Percentiles rank a stretch among this genome's conserved stretches.
Conservation (phyloP, 169 alveolate species). For the Plasmodium vinckei region DNA sequence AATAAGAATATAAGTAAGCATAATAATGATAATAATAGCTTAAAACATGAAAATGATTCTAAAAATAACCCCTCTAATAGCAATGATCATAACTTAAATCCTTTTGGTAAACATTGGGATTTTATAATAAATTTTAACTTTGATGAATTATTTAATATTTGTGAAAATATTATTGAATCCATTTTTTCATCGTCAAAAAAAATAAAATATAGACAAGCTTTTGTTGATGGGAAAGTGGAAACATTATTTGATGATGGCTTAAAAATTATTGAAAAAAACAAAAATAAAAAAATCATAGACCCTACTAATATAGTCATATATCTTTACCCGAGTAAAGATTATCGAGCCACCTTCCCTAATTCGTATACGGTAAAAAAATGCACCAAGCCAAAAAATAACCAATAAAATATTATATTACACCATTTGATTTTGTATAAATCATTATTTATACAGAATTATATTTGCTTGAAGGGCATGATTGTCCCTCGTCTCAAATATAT, state of each 20-base stretch:
- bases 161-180: slow-evolving; percentile 76
- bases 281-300: slow-evolving; percentile 69
- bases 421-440: no score
- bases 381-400: neutral
- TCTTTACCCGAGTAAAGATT: slow-evolving; percentile 72
- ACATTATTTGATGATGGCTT: slow-evolving; percentile 76
- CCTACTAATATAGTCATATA: slow-evolving; percentile 51
- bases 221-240: slow-evolving; percentile 76
- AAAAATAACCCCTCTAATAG: neutral
- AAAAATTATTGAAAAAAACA: slow-evolving; percentile 75
- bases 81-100: slow-evolving; percentile 16
- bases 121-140: slow-evolving; percentile 66
- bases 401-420: no score
- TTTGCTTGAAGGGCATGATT: no score
- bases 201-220: slow-evolving; percentile 76
- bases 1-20: neutral
- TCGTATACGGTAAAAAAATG: slow-evolving; percentile 55
- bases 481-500: no score
- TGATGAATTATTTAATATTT: slow-evolving; percentile 65
- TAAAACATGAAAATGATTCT: neutral
- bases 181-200: slow-evolving; percentile 56
- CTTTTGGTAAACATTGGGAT: slow-evolving; percentile 73
- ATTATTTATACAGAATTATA: no score
- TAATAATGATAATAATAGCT: neutral
- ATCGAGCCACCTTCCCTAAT: slow-evolving; percentile 54